A percentile compares a stretch with the other conserved stretches of the same genome.
phyloP scores from a whole-genome alignment of 176 grass and related monocot genomes.

The Triticum turgidum region DNA sequence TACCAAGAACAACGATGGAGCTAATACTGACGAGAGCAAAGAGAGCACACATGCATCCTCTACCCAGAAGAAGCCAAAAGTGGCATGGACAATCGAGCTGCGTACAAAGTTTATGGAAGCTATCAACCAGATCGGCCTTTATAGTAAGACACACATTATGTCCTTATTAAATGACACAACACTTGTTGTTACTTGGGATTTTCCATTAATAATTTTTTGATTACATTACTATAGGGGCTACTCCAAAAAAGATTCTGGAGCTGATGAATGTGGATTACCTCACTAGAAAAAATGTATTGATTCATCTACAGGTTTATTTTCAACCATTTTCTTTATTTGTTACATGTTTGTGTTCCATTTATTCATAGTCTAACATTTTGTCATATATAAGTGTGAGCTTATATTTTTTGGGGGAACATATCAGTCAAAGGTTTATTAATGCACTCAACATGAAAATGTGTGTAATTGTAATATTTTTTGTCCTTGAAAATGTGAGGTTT shows the following conservation, averaged over 20 bases:
- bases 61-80: slow-evolving; percentile 39
- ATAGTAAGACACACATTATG: slow-evolving; percentile 21
- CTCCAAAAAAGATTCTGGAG: slow-evolving; percentile 65
- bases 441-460: background rate
- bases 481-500: background rate
- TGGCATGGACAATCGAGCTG: slow-evolving; percentile 44
- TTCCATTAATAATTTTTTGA: background rate
- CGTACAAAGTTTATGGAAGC: slow-evolving; percentile 55
- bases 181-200: background rate
- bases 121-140: slow-evolving; percentile 47
- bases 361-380: background rate
- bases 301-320: slow-evolving; percentile 67
- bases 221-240: slow-evolving; percentile 45
- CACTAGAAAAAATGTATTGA: slow-evolving; percentile 60
- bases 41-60: background rate
- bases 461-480: background rate
- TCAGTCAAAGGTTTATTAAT: background rate
- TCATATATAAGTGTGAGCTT: background rate
- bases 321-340: background rate
- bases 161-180: background rate
- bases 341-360: background rate
- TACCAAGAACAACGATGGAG: slow-evolving; percentile 1
- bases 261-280: slow-evolving; percentile 59
- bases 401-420: too few species aligned
- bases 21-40: slow-evolving; percentile 8